These are phyloP conservation scores for Xylaria sp. DNA, from an alignment of 495 filamentous ascomycete genomes.

Conservation along the genomic window DNA sequence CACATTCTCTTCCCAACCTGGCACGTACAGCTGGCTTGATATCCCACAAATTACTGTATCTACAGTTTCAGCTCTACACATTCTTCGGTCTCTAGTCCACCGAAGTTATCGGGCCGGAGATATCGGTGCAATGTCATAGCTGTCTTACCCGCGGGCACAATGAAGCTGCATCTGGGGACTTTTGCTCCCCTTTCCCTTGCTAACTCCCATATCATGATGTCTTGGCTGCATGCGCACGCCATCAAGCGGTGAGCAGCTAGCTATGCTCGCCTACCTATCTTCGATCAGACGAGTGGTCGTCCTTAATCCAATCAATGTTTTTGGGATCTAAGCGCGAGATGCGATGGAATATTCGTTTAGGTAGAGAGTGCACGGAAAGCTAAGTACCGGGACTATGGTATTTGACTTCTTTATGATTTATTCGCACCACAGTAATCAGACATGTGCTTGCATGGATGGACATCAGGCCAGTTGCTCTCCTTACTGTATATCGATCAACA, in stretches of 20 bases:
- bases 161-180: constrained; percentile 26
- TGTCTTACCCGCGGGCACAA: constrained; percentile 19
- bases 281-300: constrained; percentile 7
- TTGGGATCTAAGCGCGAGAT: constrained; percentile 19
- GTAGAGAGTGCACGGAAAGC: background rate
- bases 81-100: background rate
- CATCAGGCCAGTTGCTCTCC: background rate
- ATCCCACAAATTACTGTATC: background rate
- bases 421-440: background rate
- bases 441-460: background rate
- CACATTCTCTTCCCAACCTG: background rate
- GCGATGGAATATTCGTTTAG: constrained; percentile 4
- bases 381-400: background rate
- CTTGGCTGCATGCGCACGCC: constrained; percentile 36
- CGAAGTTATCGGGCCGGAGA: background rate
- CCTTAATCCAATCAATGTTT: constrained; percentile 23
- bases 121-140: background rate
- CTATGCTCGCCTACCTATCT: constrained; percentile 20
- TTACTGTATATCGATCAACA: background rate
- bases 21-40: background rate
- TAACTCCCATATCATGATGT: constrained; percentile 19
- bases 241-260: constrained; percentile 39
- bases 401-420: background rate
- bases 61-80: background rate
- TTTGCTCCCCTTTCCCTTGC: constrained; percentile 19